These are phyloP conservation scores for Hippophae tibetana DNA, from an alignment of 306 rosid genomes.

Conservation along the genomic window DNA sequence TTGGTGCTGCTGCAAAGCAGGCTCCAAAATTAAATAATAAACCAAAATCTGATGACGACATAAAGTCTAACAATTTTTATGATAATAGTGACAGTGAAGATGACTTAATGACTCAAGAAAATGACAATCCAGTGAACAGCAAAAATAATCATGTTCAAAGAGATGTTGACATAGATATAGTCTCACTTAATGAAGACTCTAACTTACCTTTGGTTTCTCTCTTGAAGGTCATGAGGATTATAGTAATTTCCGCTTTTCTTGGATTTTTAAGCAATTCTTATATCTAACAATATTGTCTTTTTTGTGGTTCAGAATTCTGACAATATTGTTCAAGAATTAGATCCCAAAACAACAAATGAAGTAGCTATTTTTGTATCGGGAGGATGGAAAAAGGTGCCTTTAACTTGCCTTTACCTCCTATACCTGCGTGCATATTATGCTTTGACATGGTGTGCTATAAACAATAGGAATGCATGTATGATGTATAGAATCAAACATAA, in stretches of 20 bases:
- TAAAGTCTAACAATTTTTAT: slow-evolving; percentile 36
- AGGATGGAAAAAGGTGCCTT: slow-evolving; percentile 66
- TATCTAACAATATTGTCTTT: slow-evolving; percentile 2
- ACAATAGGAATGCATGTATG: no score
- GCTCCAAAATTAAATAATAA: slow-evolving; percentile 36
- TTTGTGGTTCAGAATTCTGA: slow-evolving; percentile 38
- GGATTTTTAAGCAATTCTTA: slow-evolving; percentile 15
- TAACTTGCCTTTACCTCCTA: no score
- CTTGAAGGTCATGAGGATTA: slow-evolving; percentile 47
- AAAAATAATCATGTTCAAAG: slow-evolving; percentile 24
- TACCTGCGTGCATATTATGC: no score
- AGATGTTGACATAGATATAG: slow-evolving; percentile 24
- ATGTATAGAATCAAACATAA: no score
- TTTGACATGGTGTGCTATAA: no score
- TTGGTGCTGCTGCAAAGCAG: slow-evolving; percentile 44
- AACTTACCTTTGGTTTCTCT: slow-evolving; percentile 38
- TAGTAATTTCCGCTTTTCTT: not conserved
- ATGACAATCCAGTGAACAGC: slow-evolving; percentile 16
- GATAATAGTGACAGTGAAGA: slow-evolving; percentile 69
- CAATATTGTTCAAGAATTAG: slow-evolving; percentile 52
- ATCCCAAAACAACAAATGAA: slow-evolving; percentile 68
- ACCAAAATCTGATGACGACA: slow-evolving; percentile 30
- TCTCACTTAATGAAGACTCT: slow-evolving; percentile 29
- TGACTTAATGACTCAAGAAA: slow-evolving; percentile 32
- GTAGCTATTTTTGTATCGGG: slow-evolving; percentile 72